Evolutionary conservation across 352 stramenopile genomes (phyloP).

Genomic region (Bremia lactucae): DNA sequence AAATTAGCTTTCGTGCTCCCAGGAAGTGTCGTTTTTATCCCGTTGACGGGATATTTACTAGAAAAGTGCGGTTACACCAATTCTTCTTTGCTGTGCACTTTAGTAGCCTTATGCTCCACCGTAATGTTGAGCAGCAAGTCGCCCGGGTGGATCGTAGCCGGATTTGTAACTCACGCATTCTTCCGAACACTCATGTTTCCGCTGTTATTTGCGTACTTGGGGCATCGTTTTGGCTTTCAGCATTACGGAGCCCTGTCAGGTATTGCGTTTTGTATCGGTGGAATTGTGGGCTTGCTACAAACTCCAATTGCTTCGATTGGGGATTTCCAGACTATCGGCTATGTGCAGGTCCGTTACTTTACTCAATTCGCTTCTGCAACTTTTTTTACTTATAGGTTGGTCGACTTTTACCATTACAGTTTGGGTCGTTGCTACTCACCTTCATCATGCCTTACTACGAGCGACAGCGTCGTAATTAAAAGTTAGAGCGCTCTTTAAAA

Average conservation of each 20-base stretch:
- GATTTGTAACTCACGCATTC: conserved; percentile 66
- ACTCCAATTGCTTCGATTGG: conserved; percentile 43
- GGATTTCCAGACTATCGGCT: conserved; percentile 32
- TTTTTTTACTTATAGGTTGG: too few relatives aligned
- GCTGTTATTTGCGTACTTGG: conserved; percentile 73
- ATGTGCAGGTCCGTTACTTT: conserved; percentile 32
- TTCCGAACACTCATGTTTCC: conserved; percentile 80
- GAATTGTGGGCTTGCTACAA: conserved; percentile 50
- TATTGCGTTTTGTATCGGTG: conserved; percentile 63
- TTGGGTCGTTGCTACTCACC: conserved; percentile 37
- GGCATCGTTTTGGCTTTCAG: conserved; percentile 70
- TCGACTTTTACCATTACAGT: conserved; percentile 20
- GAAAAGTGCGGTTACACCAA: conserved; percentile 59
- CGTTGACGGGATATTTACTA: conserved; percentile 58
- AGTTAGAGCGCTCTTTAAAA: conserved; percentile 8
- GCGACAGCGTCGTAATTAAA: conserved; percentile 21
- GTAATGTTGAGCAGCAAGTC: conserved; percentile 25
- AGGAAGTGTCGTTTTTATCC: conserved; percentile 60
- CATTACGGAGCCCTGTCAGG: conserved; percentile 78
- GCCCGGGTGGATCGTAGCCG: conserved; percentile 33
- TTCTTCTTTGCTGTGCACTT: conserved; percentile 34
- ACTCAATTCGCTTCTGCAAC: conserved; percentile 7
- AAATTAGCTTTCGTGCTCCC: conserved; percentile 59
- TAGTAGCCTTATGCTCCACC: conserved; percentile 34
- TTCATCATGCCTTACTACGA: conserved; percentile 41